These are phyloP conservation scores for Hanseniaspora thailandica DNA, from an alignment of 805 yeast species.

Conservation along the genomic window DNA sequence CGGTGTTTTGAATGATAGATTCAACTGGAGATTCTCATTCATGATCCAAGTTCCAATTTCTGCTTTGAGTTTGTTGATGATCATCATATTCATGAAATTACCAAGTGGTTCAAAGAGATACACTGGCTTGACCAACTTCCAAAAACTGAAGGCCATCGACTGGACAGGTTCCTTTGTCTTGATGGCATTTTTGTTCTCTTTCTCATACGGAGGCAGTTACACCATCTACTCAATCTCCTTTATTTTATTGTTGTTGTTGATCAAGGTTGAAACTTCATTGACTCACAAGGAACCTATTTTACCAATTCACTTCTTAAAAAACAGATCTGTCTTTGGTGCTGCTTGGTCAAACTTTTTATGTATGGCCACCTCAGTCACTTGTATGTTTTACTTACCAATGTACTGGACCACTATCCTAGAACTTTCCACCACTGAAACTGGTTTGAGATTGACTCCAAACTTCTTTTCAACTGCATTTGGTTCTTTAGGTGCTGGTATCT, in stretches of 20 bases:
- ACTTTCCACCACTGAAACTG: slow-evolving; percentile 45
- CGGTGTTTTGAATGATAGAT: slow-evolving; percentile 44
- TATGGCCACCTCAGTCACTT: slow-evolving; percentile 33
- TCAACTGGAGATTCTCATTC: slow-evolving; percentile 62
- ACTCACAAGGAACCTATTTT: slow-evolving; percentile 47
- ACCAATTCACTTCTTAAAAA: slow-evolving; percentile 44
- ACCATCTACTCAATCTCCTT: slow-evolving; percentile 17
- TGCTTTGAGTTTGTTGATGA: slow-evolving; percentile 37
- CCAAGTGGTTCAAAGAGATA: slow-evolving; percentile 33
- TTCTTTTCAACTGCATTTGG: slow-evolving; percentile 49
- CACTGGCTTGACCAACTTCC: slow-evolving; percentile 30
- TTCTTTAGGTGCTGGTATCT: slow-evolving; percentile 50
- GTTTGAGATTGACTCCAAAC: slow-evolving; percentile 48
- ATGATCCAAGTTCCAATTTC: slow-evolving; percentile 43
- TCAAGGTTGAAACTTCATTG: slow-evolving; percentile 33
- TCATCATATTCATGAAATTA: slow-evolving; percentile 31
- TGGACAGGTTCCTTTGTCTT: slow-evolving; percentile 41
- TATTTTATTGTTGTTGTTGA: slow-evolving; percentile 33
- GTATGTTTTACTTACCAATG: slow-evolving; percentile 48
- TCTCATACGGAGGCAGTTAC: slow-evolving; percentile 12
- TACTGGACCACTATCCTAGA: slow-evolving; percentile 46
- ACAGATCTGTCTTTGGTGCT: slow-evolving; percentile 51
- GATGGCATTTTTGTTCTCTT: slow-evolving; percentile 28
- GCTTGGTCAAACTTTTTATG: slow-evolving; percentile 51
- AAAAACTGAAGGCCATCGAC: slow-evolving; percentile 46